phyloP scores from a whole-genome alignment of 2,329 filamentous ascomycete species.

The Fusarium sarcochroum region DNA sequence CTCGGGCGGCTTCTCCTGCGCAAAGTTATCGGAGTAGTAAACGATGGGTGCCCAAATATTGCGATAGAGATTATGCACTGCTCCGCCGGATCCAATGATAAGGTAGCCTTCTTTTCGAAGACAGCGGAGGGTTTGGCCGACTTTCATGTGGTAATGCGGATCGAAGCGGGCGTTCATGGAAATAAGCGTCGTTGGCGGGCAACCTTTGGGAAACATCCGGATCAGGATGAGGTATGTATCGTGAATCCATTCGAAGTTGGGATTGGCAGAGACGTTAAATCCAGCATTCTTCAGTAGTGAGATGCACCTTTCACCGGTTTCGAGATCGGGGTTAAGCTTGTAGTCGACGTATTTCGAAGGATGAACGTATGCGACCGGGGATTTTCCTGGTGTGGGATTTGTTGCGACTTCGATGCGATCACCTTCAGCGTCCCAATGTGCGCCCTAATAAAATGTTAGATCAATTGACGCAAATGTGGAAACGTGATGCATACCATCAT shows the following conservation, averaged over 20 bases:
- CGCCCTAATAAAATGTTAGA: conserved; percentile 46
- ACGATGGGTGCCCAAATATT: conserved; percentile 77
- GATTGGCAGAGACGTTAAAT: conserved; percentile 67
- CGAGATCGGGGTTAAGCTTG: conserved; percentile 71
- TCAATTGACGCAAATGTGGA: rapidly evolving
- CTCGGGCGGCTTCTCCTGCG: conserved; percentile 38
- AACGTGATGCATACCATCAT: conserved; percentile 32
- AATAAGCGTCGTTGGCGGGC: conserved; percentile 71
- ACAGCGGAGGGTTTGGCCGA: conserved; percentile 34
- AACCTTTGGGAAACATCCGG: conserved; percentile 76
- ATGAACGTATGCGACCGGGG: conserved; percentile 76
- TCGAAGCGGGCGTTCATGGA: conserved; percentile 46
- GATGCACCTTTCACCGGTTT: conserved; percentile 65
- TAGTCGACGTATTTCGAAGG: conserved; percentile 75
- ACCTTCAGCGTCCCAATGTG: conserved; percentile 73
- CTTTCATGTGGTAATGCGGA: conserved; percentile 44
- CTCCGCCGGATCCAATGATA: conserved; percentile 71
- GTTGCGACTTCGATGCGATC: conserved; percentile 72
- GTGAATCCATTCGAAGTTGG: conserved; percentile 78
- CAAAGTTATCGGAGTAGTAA: conserved; percentile 27
- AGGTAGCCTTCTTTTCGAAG: conserved; percentile 53
- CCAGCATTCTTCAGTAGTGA: conserved; percentile 63
- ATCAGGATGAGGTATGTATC: conserved; percentile 79
- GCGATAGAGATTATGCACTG: conserved; percentile 79
- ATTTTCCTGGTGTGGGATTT: conserved; percentile 72